These are phyloP conservation scores for Hymenoscyphus occultus DNA, from an alignment of 2,329 filamentous ascomycete species.

Conservation along the genomic window DNA sequence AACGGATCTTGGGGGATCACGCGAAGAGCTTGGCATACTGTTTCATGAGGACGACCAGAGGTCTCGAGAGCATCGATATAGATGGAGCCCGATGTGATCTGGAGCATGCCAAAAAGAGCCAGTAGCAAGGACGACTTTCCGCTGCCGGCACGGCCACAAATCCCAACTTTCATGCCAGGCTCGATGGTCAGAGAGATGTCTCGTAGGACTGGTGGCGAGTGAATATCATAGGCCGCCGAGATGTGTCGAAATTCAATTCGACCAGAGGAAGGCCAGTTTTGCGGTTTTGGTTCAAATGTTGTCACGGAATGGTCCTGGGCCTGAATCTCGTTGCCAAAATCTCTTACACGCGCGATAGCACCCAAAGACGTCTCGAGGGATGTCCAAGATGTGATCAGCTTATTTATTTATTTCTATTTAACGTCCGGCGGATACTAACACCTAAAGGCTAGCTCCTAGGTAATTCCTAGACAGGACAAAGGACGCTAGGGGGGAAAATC, in stretches of 20 bases:
- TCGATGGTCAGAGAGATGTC: slow-evolving; percentile 3
- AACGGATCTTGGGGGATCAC: slow-evolving; percentile 96
- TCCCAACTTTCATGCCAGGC: slow-evolving; percentile 1
- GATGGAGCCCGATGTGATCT: not conserved
- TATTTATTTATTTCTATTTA: no score
- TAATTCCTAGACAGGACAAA: no score
- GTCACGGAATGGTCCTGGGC: slow-evolving; percentile 36
- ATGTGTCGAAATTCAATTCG: slow-evolving; percentile 20
- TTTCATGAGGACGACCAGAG: not conserved
- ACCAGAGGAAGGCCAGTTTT: slow-evolving; percentile 25
- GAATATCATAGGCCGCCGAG: no score
- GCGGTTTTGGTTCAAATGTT: slow-evolving; percentile 6
- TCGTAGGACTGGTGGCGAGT: not conserved
- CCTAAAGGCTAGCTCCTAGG: no score
- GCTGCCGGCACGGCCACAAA: slow-evolving; percentile 6
- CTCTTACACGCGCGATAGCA: slow-evolving; percentile 51
- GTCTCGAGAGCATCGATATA: slow-evolving; percentile 8
- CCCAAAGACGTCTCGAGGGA: slow-evolving; percentile 55
- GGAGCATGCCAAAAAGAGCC: slow-evolving; percentile 1
- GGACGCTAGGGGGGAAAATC: no score
- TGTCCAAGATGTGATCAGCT: slow-evolving; percentile 49
- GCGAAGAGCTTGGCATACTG: slow-evolving; percentile 77
- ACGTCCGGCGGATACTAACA: no score
- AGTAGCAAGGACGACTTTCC: slow-evolving; percentile 6
- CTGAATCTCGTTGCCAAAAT: slow-evolving; percentile 44